Evolutionary conservation across 1,284 basidiomycete genomes (phyloP), one percentile per base, ranked within the genome.

Genomic region (Ceratobasidium sp.): DNA sequence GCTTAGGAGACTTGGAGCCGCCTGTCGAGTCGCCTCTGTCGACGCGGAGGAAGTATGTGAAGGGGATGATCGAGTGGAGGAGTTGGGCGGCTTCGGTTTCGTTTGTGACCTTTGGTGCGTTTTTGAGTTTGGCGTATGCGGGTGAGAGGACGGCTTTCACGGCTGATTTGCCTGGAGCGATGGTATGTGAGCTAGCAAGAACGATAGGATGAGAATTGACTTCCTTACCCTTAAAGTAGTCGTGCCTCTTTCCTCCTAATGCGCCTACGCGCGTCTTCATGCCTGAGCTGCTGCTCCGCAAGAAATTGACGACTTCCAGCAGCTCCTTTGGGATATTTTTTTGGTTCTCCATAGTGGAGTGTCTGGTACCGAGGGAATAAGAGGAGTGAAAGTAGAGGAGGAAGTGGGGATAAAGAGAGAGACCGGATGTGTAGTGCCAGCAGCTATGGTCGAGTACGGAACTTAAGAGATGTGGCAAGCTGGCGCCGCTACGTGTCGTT

Each of bases 191-290:
- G 22, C 53, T 60, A 69, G 66, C 48, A 50, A 44, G 54, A 51
- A 67, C 48, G 29, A 22, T n/a, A 53, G 33, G 4, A 41, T 29
- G 27, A 64, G 36, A 36, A n/a, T 48, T 7, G 50, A 36, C 1
- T 45, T 3, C 85, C 88, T 79, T 78, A 94, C 96, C 97, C 87
- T 97, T 99, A 87, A 99, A 99, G 85, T 99, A 99, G 83, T 99
- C 97, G 74, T 97, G 87, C 60, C 97, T 91, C 83, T 98, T 98
- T 48, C 97, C 98, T 79, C 95, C 95, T 80, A 99, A 85, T 7
- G 96, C 91, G 48, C 97, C 97, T 3, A 93, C 91, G 77, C 94
- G 89, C 74, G 92, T 90, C 86, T 98, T 98, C 80, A 98, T 91
- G 15, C 95, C 95, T 33, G 95, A 88, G 80, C 90, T 92, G 78